These are phyloP conservation scores for Didymella lethalis DNA, from an alignment of 2,329 filamentous ascomycete genomes.

Conservation along the genomic window DNA sequence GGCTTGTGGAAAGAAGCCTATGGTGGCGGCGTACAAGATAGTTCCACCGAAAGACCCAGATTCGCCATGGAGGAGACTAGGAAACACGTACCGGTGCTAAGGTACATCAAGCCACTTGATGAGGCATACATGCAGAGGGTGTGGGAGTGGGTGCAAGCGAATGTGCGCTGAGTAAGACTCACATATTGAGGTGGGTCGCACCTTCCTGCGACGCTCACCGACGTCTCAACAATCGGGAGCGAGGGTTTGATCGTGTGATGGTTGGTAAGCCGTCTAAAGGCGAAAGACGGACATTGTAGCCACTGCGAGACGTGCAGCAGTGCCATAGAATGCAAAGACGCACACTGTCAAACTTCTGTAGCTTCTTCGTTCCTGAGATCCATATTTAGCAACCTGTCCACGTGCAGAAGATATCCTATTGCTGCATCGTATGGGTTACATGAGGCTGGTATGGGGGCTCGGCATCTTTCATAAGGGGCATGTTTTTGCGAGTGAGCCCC, in stretches of 20 bases:
- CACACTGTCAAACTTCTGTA: neutral
- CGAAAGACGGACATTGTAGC: neutral
- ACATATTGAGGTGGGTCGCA: constrained; percentile 1
- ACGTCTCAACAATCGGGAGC: constrained; percentile 4
- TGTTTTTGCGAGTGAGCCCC: constrained; percentile 1
- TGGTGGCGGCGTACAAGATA: constrained; percentile 22
- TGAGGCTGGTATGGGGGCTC: constrained; percentile 1
- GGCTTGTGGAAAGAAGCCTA: constrained; percentile 60
- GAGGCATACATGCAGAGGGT: constrained; percentile 55
- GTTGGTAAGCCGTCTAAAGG: constrained; percentile 5
- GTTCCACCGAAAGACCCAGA: constrained; percentile 14
- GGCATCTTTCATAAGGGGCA: neutral
- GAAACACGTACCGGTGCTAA: constrained; percentile 46
- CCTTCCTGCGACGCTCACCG: constrained; percentile 30
- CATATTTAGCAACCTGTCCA: neutral
- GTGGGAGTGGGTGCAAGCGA: constrained; percentile 51
- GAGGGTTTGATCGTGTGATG: neutral
- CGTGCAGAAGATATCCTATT: neutral
- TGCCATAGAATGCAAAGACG: neutral
- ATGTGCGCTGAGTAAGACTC: constrained; percentile 25
- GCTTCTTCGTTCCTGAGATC: neutral
- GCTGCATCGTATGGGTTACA: constrained; percentile 1
- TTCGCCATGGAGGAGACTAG: constrained; percentile 51
- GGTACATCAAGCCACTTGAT: constrained; percentile 51
- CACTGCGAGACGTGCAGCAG: neutral